Conservation (phyloP, 1,284 basidiomycete genomes). For the Pascua guehoae region DNA sequence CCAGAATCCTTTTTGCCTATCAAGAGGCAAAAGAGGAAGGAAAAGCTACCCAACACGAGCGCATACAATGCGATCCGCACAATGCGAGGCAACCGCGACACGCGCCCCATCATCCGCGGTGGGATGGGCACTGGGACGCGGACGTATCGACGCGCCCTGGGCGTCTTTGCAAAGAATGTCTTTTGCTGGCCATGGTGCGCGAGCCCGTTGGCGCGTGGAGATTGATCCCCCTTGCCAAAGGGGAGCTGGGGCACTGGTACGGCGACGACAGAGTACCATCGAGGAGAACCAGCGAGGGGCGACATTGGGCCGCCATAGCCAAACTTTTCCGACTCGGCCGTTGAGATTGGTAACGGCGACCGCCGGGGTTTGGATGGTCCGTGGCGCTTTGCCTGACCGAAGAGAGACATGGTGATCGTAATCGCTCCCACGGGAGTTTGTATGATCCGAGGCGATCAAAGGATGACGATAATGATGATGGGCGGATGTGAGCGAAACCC, state of each 20-base stretch:
- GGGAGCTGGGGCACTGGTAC: conserved; percentile 41
- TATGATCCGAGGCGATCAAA: no score
- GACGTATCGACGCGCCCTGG: conserved; percentile 19
- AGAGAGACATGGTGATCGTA: conserved; percentile 43
- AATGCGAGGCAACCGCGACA: conserved; percentile 56
- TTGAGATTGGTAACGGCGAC: conserved; percentile 44
- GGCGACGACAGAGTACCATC: conserved; percentile 40
- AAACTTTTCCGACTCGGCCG: conserved; percentile 38
- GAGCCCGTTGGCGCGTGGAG: conserved; percentile 20
- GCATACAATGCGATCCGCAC: conserved; percentile 54
- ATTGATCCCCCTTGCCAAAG: conserved; percentile 11
- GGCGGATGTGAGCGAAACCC: no score
- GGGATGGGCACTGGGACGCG: conserved; percentile 60
- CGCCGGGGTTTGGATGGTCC: conserved; percentile 37
- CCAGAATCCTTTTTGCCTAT: conserved; percentile 36
- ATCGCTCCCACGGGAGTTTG: no score
- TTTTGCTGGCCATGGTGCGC: conserved; percentile 9
- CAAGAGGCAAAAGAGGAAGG: conserved; percentile 56
- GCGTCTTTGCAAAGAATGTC: conserved; percentile 6
- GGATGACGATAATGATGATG: no score
- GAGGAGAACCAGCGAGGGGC: conserved; percentile 10
- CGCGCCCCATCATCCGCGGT: conserved; percentile 52
- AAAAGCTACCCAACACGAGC: conserved; percentile 52
- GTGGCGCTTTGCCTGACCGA: conserved; percentile 48
- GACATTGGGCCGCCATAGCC: conserved; percentile 23